Percentiles rank a stretch among this genome's conserved stretches.
Evolutionary conservation across 176 grass and related monocot genomes (phyloP).

Genomic region (Triticum turgidum): DNA sequence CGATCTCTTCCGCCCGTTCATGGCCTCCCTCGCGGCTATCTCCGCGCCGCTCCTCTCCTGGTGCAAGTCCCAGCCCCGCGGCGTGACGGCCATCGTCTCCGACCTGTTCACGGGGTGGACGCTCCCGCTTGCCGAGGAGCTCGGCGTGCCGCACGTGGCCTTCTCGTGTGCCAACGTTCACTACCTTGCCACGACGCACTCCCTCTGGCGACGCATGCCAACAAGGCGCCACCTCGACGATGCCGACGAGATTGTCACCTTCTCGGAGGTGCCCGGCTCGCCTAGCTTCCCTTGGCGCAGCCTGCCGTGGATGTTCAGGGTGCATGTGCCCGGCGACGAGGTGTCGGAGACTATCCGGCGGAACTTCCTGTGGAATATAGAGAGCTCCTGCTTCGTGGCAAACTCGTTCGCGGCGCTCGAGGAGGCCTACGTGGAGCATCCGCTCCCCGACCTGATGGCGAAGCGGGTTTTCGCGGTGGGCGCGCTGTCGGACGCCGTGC

Average conservation of each 20-base stretch:
- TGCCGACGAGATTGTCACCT: not conserved
- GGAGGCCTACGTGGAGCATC: conserved; percentile 31
- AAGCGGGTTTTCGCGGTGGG: conserved; percentile 54
- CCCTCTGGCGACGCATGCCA: not conserved
- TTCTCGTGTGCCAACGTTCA: conserved; percentile 32
- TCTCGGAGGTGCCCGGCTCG: not conserved
- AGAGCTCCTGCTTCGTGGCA: conserved; percentile 41
- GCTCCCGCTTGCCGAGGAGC: conserved; percentile 42
- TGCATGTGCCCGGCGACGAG: conserved; percentile 14
- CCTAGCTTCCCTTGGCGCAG: not conserved
- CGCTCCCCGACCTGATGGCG: conserved; percentile 40
- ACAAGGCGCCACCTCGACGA: not conserved
- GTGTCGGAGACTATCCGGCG: conserved; percentile 51
- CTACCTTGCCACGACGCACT: conserved; percentile 1
- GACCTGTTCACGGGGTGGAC: conserved; percentile 70
- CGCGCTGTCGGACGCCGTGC: conserved; percentile 17
- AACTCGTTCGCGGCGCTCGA: conserved; percentile 58
- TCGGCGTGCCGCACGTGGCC: conserved; percentile 49
- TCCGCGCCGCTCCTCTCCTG: conserved; percentile 32
- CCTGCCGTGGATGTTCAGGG: not conserved
- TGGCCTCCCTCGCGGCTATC: conserved; percentile 30
- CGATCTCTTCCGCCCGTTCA: conserved; percentile 34
- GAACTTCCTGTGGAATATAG: conserved; percentile 52
- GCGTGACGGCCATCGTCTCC: conserved; percentile 52
- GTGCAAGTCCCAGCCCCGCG: conserved; percentile 9